A percentile compares a stretch with the other conserved stretches of the same genome.
Conservation (phyloP, 768 basidiomycete genomes). For the Podaxis sp. region DNA sequence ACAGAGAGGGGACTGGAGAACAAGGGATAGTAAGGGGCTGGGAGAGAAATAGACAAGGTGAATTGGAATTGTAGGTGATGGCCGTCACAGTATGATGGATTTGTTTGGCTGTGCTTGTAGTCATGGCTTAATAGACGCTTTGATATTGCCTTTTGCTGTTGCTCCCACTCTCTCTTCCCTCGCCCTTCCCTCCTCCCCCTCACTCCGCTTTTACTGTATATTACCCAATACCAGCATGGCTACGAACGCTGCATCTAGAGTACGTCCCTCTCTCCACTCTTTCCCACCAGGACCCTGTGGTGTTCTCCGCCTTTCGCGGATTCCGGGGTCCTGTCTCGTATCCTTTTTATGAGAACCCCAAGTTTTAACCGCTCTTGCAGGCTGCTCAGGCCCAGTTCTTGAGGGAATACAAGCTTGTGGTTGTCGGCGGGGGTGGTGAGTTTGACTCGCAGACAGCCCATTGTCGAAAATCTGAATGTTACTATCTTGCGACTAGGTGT, state of each 20-base stretch:
- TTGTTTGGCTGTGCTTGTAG: constrained; percentile 22
- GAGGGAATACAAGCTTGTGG: constrained; percentile 97
- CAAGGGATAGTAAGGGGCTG: not conserved
- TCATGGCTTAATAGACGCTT: constrained; percentile 6
- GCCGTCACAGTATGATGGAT: constrained; percentile 10
- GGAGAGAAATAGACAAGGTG: not conserved
- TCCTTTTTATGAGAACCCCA: constrained; percentile 7
- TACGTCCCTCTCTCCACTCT: constrained; percentile 8
- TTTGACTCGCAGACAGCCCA: constrained; percentile 7
- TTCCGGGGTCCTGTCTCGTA: constrained; percentile 2
- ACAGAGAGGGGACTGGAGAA: too few species aligned
- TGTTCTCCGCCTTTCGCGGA: constrained; percentile 1
- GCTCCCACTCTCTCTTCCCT: constrained; percentile 6
- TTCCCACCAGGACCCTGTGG: not conserved
- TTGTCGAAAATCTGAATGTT: not conserved
- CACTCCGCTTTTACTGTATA: constrained; percentile 15
- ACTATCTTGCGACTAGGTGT: constrained; percentile 33
- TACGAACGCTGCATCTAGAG: constrained; percentile 13
- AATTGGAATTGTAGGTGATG: not conserved
- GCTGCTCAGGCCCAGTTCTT: constrained; percentile 76
- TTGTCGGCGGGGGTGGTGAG: constrained; percentile 94
- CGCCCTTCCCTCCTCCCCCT: constrained; percentile 15
- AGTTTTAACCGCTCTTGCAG: constrained; percentile 16
- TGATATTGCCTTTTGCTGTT: constrained; percentile 15
- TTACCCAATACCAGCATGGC: constrained; percentile 6